Evolutionary conservation across 2,329 filamentous ascomycete species (phyloP), one percentile per base, ranked within the genome.

Genomic region (Aschersonia sp.): DNA sequence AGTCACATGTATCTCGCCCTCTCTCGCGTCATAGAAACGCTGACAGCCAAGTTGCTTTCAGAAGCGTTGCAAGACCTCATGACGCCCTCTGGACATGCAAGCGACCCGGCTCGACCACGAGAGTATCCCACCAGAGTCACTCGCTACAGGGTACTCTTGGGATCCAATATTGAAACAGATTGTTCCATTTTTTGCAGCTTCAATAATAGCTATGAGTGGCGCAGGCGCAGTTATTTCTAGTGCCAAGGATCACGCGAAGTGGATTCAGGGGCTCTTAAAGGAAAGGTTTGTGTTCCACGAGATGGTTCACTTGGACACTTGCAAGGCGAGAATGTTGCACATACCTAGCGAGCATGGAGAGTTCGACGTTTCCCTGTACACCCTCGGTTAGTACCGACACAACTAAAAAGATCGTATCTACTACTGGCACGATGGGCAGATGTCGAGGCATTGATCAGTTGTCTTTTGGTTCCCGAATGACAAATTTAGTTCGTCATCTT

Each of bases 1-100:
- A 76, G 77, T 53, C 59, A 67, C 47, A 73, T 75, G 65, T 77
- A 65, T 54, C 60, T 59, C 1, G 63, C 63, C 1, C 63, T 66
- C 3, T 66, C 64, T 4, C 62, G 73, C 50, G 62, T 74, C 2
- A 54, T 75, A 9, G 68, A 74, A 51, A 64, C 53, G 0, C 48
- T 71, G 5, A 66, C 62, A 0, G 64, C 63, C 0, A 51, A 51
- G 10, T 53, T 56, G 30, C 58, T 76, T 4, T 63, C 61, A 0
- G 54, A 63, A 5, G 67, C 72, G 40, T 55, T 76, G 22, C 58
- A 57, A 5, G 57, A 65, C n/a, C 50, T 57, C 9, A 60, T 74
- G 70, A 64, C 48, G 50, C 2, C 71, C 71, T 0, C 59, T 76
- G 29, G 64, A 59, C 1, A 75, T 76, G 72, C 53, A 58, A 4